Conservation (phyloP, 306 rosid genomes). For the Quercus engelmannii region DNA sequence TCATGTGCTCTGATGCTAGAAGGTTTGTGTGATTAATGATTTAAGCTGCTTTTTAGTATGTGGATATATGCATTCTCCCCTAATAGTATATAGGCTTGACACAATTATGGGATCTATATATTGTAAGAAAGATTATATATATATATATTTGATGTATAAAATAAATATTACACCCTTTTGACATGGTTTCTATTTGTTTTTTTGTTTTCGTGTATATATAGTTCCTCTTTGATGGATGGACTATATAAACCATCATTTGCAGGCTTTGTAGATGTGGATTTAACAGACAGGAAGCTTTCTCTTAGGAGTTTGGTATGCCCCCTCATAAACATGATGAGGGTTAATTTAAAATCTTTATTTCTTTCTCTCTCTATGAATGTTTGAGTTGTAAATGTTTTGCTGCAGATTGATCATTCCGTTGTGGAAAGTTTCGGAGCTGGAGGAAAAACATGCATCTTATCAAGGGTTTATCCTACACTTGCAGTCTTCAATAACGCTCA, state of each 20-base stretch:
- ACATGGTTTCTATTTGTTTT: background rate
- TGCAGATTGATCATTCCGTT: conserved; percentile 88
- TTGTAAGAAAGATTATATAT: no score
- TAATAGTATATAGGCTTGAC: no score
- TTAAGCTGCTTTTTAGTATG: background rate
- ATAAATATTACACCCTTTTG: background rate
- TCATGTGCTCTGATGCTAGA: conserved; percentile 83
- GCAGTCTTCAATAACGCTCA: conserved; percentile 55
- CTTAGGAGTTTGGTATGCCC: conserved; percentile 68
- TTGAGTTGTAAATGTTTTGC: background rate
- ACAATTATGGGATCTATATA: no score
- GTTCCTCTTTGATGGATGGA: conserved; percentile 47
- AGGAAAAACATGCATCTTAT: conserved; percentile 72
- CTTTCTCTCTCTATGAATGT: background rate
- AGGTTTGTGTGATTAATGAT: conserved; percentile 34
- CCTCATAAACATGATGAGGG: background rate
- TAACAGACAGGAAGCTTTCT: conserved; percentile 48
- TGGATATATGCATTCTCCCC: no score
- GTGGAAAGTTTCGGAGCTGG: conserved; percentile 78
- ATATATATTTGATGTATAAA: background rate
- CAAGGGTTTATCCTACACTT: conserved; percentile 78
- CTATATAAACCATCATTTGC: conserved; percentile 76
- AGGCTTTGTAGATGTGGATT: conserved; percentile 59
- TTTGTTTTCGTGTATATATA: conserved; percentile 3
- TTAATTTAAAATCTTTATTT: no score